Evolutionary conservation across 2,329 filamentous ascomycete species (phyloP).

Genomic region (Scedosporium aurantiacum): DNA sequence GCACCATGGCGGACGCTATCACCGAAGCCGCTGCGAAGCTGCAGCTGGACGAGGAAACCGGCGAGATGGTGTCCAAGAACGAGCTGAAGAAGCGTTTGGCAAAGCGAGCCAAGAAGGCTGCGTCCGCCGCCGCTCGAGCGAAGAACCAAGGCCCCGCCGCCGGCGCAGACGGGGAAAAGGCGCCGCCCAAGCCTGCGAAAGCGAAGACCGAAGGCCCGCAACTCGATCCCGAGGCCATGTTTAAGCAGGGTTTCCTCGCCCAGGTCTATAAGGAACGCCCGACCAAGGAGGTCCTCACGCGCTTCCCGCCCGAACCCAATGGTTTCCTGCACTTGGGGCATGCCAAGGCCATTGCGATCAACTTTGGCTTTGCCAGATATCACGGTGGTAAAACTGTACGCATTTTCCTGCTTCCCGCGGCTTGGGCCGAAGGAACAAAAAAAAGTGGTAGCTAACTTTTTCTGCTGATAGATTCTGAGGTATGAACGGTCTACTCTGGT

Average conservation of each 20-base stretch:
- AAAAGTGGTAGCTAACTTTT: conserved; percentile 9
- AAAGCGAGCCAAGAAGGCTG: conserved; percentile 48
- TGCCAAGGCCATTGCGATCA: conserved; percentile 89
- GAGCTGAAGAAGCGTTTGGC: conserved; percentile 51
- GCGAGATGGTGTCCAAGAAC: conserved; percentile 54
- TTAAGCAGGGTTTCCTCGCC: conserved; percentile 66
- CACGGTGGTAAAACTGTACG: conserved; percentile 55
- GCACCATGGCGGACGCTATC: conserved; percentile 34
- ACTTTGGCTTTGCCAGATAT: conserved; percentile 85
- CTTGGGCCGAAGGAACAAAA: background rate
- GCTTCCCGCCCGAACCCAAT: conserved; percentile 82
- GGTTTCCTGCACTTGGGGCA: conserved; percentile 91
- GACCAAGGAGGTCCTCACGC: conserved; percentile 50
- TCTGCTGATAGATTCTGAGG: conserved; percentile 17
- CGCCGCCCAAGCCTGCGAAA: conserved; percentile 25
- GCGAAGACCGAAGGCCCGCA: conserved; percentile 7
- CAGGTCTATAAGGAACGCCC: conserved; percentile 62
- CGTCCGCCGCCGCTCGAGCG: conserved; percentile 28
- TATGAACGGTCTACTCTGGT: conserved; percentile 4
- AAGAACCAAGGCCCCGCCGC: conserved; percentile 3
- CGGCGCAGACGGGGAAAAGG: conserved; percentile 11
- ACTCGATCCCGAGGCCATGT: conserved; percentile 56
- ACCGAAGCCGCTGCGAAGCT: conserved; percentile 43
- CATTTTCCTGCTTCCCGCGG: conserved; percentile 4
- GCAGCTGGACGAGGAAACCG: conserved; percentile 50